Percentiles rank a stretch among this genome's conserved stretches.
These are phyloP conservation scores for Nicotiana attenuata DNA, from an alignment of 257 asterid species.

Conservation along the genomic window DNA sequence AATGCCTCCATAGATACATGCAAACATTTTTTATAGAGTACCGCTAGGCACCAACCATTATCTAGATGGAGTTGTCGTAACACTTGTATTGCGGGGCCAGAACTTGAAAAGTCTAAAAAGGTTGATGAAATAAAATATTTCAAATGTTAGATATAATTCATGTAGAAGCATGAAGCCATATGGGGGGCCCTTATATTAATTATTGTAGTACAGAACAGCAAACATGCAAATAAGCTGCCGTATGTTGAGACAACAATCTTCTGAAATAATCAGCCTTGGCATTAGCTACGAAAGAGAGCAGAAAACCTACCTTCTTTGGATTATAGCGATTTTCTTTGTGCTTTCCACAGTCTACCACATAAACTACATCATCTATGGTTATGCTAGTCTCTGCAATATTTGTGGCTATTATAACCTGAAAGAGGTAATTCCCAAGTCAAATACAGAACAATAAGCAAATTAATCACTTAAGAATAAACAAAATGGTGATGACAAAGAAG, in stretches of 20 bases:
- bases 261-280: not conserved
- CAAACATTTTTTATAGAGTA: not conserved
- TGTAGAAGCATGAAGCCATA: not conserved
- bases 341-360: conserved; percentile 94
- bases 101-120: not conserved
- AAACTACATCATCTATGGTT: conserved; percentile 90
- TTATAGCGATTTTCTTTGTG: conserved; percentile 95
- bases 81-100: not conserved
- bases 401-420: conserved; percentile 88
- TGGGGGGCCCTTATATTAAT: not conserved
- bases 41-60: not conserved
- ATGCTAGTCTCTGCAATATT: conserved; percentile 99
- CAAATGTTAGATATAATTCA: not conserved
- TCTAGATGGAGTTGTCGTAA: not conserved
- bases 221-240: not conserved
- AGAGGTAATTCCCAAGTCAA: not conserved
- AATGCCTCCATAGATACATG: not conserved
- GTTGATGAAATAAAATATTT: not conserved
- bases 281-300: not conserved
- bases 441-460: not conserved
- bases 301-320: conserved; percentile 67
- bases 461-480: not conserved
- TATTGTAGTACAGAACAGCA: not conserved
- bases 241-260: not conserved
- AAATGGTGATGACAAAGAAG: not conserved